Percentiles rank a stretch among this genome's conserved stretches.
Evolutionary conservation across 768 basidiomycete genomes (phyloP).

Genomic region (Pleurotus pulmonarius): DNA sequence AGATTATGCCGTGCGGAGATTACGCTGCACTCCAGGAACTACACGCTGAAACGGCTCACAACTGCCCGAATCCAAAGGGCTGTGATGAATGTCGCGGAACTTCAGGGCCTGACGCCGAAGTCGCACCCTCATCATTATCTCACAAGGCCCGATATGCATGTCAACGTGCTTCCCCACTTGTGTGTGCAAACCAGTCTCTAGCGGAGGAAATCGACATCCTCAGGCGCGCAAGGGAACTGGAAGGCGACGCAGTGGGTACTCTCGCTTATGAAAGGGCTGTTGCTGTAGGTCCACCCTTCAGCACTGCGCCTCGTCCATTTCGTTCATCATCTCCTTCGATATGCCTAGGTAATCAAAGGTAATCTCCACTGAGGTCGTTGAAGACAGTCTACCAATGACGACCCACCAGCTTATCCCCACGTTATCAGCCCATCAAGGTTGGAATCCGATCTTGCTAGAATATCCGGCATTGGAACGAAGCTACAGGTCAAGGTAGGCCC

Average conservation of each 20-base stretch:
- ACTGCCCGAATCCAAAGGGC: conserved; percentile 36
- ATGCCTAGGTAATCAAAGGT: conserved; percentile 45
- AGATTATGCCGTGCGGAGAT: conserved; percentile 43
- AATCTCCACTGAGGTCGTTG: not conserved
- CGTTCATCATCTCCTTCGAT: too few species aligned
- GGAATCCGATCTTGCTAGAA: not conserved
- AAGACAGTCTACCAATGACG: not conserved
- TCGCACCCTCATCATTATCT: conserved; percentile 16
- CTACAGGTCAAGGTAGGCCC: not conserved
- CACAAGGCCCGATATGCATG: conserved; percentile 52
- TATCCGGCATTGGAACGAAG: conserved; percentile 11
- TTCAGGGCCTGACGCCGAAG: not conserved
- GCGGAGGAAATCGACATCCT: conserved; percentile 57
- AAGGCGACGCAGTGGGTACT: conserved; percentile 64
- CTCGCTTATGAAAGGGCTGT: conserved; percentile 73
- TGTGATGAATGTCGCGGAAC: conserved; percentile 10
- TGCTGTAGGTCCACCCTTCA: conserved; percentile 40
- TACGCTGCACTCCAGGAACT: conserved; percentile 58
- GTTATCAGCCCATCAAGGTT: not conserved
- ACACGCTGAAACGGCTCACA: conserved; percentile 38
- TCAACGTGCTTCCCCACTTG: conserved; percentile 58
- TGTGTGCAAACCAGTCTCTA: conserved; percentile 66
- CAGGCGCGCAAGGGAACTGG: conserved; percentile 53
- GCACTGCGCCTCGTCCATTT: not conserved
- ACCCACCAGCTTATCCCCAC: conserved; percentile 8